phyloP scores from a whole-genome alignment of 169 alveolate species.

The Babesia gibsoni region DNA sequence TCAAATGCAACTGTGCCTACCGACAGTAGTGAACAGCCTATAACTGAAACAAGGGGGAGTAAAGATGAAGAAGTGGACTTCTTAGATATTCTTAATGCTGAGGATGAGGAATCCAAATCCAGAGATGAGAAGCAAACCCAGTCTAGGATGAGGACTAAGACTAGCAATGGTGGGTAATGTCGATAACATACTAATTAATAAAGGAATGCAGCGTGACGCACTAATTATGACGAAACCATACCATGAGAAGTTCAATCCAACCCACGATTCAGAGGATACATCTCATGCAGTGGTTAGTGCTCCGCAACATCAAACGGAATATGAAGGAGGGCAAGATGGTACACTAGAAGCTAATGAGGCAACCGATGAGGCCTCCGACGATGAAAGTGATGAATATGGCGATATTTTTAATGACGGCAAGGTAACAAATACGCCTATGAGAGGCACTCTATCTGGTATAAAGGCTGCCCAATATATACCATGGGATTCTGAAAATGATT shows the following conservation, averaged over 20 bases:
- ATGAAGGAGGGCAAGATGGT: slow-evolving; percentile 21
- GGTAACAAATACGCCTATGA: neutral
- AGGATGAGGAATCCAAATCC: neutral
- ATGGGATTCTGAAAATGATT: neutral
- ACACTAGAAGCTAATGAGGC: neutral
- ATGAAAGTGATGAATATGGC: neutral
- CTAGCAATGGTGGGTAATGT: too few relatives aligned
- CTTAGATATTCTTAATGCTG: neutral
- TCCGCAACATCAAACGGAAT: neutral
- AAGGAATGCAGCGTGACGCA: too few relatives aligned
- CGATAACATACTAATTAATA: too few relatives aligned
- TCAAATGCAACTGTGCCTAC: too few relatives aligned
- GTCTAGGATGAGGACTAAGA: neutral
- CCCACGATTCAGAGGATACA: too few relatives aligned
- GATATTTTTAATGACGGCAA: neutral
- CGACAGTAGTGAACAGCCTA: too few relatives aligned
- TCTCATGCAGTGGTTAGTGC: neutral
- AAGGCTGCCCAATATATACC: too few relatives aligned
- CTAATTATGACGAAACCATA: too few relatives aligned
- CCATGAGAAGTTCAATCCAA: too few relatives aligned
- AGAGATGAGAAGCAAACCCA: neutral
- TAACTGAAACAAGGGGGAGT: too few relatives aligned
- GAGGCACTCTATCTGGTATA: too few relatives aligned
- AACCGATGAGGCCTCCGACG: neutral
- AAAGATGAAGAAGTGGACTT: too few relatives aligned